Base-by-base conservation (phyloP, 2,329 filamentous ascomycete species). In the Pleoardoris graminearum region DNA sequence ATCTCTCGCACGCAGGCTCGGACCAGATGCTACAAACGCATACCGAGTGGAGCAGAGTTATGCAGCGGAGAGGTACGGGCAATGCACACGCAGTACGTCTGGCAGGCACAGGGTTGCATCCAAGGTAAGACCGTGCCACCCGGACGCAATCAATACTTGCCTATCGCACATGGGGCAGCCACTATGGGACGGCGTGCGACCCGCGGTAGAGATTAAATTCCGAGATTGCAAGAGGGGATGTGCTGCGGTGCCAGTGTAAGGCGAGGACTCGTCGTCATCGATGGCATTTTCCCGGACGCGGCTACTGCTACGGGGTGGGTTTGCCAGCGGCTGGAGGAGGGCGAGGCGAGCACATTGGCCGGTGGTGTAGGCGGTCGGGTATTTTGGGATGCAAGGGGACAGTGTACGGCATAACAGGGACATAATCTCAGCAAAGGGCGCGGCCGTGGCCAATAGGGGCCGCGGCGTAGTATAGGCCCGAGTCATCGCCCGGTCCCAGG, bases 361-460 rank as follows among this genome's bases (percentile, higher is more conserved):
- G 2, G 33, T 3, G 21, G 23, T 37, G 55, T 56, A 54, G 51
- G 53, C 21, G n/a, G 37, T 50, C 43, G 52, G 52, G 42, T 51
- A 48, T 54, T 48, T 51, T 54, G 43, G n/a, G 41, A 48, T 38
- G 17, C n/a, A 21, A 16, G 7, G 21, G 43, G 52, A 55, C 44
- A 54, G 51, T 44, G 44, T 44, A 50, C 25, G 54, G 58, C 58
- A 66, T 62, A 63, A 65, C 47, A 45, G 59, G 55, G 56, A 55
- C 55, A 55, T 58, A 57, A 62, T 59, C 50, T 43, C 49, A 54
- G 58, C 65, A 65, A 67, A 67, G 65, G 62, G 60, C 53, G 35
- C 6, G 14, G 7, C 23, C 53, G 57, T 53, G 52, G 54, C 66
- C 60, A 69, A 67, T 66, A 43, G 59, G 51, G 51, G 38, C 50